Conservation (phyloP, 495 filamentous ascomycete species). For the Trichoderma virens region DNA sequence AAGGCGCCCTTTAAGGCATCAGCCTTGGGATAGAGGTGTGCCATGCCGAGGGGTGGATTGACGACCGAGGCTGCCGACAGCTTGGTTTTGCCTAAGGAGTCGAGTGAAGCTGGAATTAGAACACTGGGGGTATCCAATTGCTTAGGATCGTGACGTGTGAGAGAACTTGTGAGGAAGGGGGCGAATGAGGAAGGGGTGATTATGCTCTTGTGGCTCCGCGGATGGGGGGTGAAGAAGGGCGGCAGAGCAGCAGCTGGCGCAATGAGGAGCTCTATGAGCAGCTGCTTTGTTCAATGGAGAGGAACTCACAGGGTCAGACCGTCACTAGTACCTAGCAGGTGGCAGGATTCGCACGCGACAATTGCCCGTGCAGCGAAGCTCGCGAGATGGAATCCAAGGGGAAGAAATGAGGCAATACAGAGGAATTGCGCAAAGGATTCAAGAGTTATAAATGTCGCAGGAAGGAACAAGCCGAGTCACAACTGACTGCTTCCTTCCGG, state of each 20-base stretch:
- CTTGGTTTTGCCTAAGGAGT: not conserved
- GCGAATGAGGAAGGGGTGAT: not conserved
- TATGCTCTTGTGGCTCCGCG: not conserved
- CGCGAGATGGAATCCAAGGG: not conserved
- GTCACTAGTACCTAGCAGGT: no score
- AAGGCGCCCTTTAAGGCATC: conserved; percentile 40
- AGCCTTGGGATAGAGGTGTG: conserved; percentile 38
- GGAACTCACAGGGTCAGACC: not conserved
- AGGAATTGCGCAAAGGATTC: not conserved
- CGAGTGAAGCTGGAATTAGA: not conserved
- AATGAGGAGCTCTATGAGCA: not conserved
- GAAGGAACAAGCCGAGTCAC: not conserved
- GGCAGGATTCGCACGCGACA: not conserved
- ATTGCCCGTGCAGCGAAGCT: not conserved
- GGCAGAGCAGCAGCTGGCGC: not conserved
- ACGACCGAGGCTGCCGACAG: not conserved
- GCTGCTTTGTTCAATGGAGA: not conserved
- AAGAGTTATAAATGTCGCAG: not conserved
- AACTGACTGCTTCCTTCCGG: not conserved
- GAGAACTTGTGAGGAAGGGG: not conserved
- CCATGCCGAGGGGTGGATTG: conserved; percentile 26
- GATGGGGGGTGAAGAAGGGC: not conserved
- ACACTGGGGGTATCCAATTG: not conserved
- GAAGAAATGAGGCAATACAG: not conserved
- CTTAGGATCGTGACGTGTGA: not conserved